Percentiles rank a stretch among this genome's conserved stretches.
Evolutionary conservation across 495 filamentous ascomycete species (phyloP).

Genomic region (Penicillium paxilli): DNA sequence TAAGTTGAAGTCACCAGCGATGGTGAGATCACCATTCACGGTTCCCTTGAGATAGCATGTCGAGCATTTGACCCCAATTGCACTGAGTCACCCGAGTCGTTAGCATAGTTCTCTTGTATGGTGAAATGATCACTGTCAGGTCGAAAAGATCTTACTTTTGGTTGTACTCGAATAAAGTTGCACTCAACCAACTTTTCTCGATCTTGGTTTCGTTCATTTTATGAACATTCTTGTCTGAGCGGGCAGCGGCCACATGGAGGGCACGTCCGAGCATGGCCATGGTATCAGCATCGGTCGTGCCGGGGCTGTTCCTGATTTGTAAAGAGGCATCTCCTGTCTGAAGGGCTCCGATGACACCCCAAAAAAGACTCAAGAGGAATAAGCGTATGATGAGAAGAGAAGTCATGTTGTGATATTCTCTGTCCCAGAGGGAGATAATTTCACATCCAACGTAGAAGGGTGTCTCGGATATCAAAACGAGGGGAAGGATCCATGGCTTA

Average conservation of each 20-base stretch:
- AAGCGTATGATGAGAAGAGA: not conserved
- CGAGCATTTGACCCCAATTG: slow-evolving; percentile 39
- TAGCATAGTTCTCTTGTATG: not conserved
- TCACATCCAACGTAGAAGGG: not conserved
- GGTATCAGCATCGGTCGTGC: slow-evolving; percentile 14
- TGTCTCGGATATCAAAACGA: not conserved
- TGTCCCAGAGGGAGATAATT: not conserved
- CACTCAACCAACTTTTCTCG: slow-evolving; percentile 39
- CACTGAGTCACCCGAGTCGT: not conserved
- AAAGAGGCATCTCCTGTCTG: slow-evolving; percentile 2
- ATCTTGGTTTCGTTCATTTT: slow-evolving; percentile 38
- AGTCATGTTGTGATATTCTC: not conserved
- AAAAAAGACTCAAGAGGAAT: not conserved
- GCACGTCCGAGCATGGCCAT: slow-evolving; percentile 12
- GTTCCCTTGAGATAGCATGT: slow-evolving; percentile 53
- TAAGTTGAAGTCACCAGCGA: slow-evolving; percentile 41
- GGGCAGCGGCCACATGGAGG: slow-evolving; percentile 4
- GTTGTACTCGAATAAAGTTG: slow-evolving; percentile 25
- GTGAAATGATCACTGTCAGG: not conserved
- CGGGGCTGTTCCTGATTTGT: slow-evolving; percentile 16
- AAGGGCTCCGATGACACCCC: not conserved
- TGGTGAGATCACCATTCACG: slow-evolving; percentile 39
- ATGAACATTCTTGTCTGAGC: slow-evolving; percentile 13
- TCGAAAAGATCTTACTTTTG: not conserved
- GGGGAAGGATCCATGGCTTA: not conserved